phyloP scores from a whole-genome alignment of 2,329 filamentous ascomycete genomes.

The Metarhizium humberi region DNA sequence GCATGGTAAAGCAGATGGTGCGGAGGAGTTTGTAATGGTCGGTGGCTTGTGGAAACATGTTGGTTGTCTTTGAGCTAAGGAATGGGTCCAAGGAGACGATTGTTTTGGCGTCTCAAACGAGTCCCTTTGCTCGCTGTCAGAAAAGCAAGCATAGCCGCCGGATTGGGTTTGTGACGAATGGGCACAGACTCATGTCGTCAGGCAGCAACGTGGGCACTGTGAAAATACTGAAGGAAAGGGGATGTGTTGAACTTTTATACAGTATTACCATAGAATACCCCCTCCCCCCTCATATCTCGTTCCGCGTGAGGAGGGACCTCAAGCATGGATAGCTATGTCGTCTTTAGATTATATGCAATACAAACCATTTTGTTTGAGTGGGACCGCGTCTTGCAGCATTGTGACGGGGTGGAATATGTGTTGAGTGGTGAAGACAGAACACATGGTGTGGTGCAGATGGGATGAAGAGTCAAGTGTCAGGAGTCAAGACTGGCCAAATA shows the following conservation, averaged over 20 bases:
- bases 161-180: not conserved
- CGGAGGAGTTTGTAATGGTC: conserved; percentile 12
- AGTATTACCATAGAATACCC: not conserved
- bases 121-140: not conserved
- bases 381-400: too few relatives aligned
- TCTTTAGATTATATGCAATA: not conserved
- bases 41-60: conserved; percentile 1
- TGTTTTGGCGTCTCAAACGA: not conserved
- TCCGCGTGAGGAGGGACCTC: not conserved
- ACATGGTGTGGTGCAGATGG: too few relatives aligned
- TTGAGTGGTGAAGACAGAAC: too few relatives aligned
- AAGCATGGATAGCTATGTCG: not conserved
- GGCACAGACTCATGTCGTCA: not conserved
- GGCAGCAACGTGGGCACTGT: not conserved
- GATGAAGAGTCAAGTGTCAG: too few relatives aligned
- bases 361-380: not conserved
- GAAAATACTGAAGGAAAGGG: conserved; percentile 1
- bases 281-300: not conserved
- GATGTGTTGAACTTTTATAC: conserved; percentile 1
- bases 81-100: not conserved
- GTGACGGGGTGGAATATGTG: too few relatives aligned
- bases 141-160: not conserved
- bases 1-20: conserved; percentile 12
- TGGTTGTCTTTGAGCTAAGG: not conserved
- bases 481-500: too few relatives aligned